Conservation (phyloP, 2,329 filamentous ascomycete species). For the Sarocladium kiliense region DNA sequence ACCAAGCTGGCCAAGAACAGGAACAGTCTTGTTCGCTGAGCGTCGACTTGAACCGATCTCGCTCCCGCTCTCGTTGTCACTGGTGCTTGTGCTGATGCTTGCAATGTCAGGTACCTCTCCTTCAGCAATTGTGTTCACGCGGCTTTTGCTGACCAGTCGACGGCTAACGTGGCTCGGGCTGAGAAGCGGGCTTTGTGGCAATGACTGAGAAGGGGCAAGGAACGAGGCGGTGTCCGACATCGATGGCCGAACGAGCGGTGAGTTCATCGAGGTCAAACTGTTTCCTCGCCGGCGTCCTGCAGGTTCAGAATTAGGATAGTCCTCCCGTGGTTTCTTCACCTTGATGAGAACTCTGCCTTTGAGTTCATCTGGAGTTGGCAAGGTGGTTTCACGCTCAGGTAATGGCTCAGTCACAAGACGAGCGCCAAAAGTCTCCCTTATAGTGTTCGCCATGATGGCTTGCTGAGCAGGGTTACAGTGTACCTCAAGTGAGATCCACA, state of each 20-base stretch:
- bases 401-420: conserved; percentile 73
- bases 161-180: conserved; percentile 45
- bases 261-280: conserved; percentile 64
- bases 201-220: conserved; percentile 43
- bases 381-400: conserved; percentile 57
- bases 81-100: conserved; percentile 56
- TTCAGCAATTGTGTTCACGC: conserved; percentile 53
- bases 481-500: conserved; percentile 94
- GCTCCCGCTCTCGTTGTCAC: conserved; percentile 71
- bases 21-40: conserved; percentile 78
- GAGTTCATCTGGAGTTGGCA: conserved; percentile 84
- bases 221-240: conserved; percentile 47
- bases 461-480: conserved; percentile 86
- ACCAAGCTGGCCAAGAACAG: conserved; percentile 76
- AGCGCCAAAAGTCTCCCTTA: conserved; percentile 78
- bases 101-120: conserved; percentile 45
- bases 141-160: conserved; percentile 44
- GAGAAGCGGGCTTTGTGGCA: conserved; percentile 50
- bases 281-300: conserved; percentile 50
- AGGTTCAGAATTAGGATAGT: conserved; percentile 38
- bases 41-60: conserved; percentile 53
- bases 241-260: conserved; percentile 34
- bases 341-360: conserved; percentile 85
- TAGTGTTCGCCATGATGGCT: conserved; percentile 80
- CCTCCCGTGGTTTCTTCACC: conserved; percentile 70